Base-by-base conservation (phyloP, 1,139 yeast species). In the Kazachstania sp. region DNA sequence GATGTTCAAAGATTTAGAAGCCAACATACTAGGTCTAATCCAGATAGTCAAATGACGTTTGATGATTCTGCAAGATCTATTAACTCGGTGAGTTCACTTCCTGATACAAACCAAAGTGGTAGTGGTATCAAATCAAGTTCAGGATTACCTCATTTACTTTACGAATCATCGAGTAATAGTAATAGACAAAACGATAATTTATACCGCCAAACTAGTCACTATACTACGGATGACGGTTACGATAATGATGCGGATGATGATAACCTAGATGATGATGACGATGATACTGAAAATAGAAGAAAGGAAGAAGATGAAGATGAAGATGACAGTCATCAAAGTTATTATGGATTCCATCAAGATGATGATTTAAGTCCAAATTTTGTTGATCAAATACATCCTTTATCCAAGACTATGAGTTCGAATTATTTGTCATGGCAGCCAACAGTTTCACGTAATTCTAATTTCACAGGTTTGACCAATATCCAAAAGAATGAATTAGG, bases 401-500 rank as follows among this genome's bases (percentile, higher is more conserved):
- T 60, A 31, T 45, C 58, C 13, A 58, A 68, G 47, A 57, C 59
- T 9, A 76, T 75, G 76, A 76, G 81, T 48, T 69, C 81, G 0
- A 74, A 72, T 53, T 92, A 90, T 59, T 71, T 92, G 37, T 87
- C 97, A 0, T 90, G 95, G 90, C 77, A 77, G 28, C 97, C 98
- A 0, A 87, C 66, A 7, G 77, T 94, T 43, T 98, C 97, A n/a
- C 77, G 97, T 63, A 94, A 94, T 65, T 92, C 98, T 1, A 85
- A 90, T 0, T 92, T 92, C 70, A 85, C 86, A 2, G 83, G 83
- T 30, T 68, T 92, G 48, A 80, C 86, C 2, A 87, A 81, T 29
- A 83, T 78, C 23, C 97, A 94, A 64, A 87, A 87, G 58, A 95
- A 85, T 51, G 99, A 92, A 64, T 69, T 92, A 41, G 99, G 98